Conservation (phyloP, 2,329 filamentous ascomycete genomes). For the Alternaria tenuissima region DNA sequence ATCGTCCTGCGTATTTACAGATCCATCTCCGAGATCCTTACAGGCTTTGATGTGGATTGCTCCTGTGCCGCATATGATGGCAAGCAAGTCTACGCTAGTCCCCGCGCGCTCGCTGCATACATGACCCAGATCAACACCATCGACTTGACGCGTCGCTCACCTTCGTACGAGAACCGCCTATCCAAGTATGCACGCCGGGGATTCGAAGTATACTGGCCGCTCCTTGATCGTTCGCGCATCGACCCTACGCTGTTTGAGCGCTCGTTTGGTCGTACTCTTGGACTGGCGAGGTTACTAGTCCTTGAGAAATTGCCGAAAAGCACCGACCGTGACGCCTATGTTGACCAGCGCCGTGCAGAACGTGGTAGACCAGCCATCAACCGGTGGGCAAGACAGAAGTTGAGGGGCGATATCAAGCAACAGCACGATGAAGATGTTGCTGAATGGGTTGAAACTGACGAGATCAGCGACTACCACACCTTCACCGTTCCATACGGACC, state of each 20-base stretch:
- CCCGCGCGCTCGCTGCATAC: conserved; percentile 78
- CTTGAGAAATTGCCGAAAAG: conserved; percentile 78
- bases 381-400: conserved; percentile 52
- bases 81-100: conserved; percentile 78
- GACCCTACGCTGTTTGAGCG: conserved; percentile 89
- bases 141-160: conserved; percentile 79
- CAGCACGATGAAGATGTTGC: conserved; percentile 80
- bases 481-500: conserved; percentile 72
- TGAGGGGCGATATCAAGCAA: conserved; percentile 78
- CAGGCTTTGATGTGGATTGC: conserved; percentile 88
- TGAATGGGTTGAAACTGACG: conserved; percentile 80
- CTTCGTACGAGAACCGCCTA: conserved; percentile 86
- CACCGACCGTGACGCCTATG: conserved; percentile 73
- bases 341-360: conserved; percentile 73
- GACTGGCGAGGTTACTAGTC: conserved; percentile 80
- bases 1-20: conserved; percentile 88
- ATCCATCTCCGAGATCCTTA: conserved; percentile 82
- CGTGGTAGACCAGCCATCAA: conserved; percentile 70
- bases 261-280: conserved; percentile 77
- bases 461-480: conserved; percentile 78
- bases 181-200: conserved; percentile 83
- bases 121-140: conserved; percentile 84
- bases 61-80: conserved; percentile 84
- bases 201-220: conserved; percentile 83
- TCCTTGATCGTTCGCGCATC: conserved; percentile 75